Conservation (phyloP, 108 stramenopile species). For the Skeletonema grethae region DNA sequence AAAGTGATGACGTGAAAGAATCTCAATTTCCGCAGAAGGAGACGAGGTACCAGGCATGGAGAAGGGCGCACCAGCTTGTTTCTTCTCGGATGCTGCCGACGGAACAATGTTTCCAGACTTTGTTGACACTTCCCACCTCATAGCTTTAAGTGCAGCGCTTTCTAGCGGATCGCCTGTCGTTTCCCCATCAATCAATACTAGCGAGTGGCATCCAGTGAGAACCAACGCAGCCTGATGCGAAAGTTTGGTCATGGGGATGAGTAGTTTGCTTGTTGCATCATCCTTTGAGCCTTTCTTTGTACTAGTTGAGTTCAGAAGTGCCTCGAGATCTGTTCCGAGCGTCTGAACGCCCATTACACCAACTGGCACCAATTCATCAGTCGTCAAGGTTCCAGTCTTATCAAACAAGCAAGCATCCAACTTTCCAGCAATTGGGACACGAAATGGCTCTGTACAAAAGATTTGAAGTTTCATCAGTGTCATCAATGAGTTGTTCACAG, state of each 20-base stretch:
- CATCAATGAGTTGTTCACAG: slow-evolving; percentile 96
- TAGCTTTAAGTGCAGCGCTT: slow-evolving; percentile 79
- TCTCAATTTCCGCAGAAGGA: slow-evolving; percentile 62
- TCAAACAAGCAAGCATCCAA: slow-evolving; percentile 95
- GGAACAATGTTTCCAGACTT: slow-evolving; percentile 63
- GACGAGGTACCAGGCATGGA: slow-evolving; percentile 20
- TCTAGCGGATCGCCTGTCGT: slow-evolving; percentile 92
- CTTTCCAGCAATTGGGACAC: slow-evolving; percentile 96
- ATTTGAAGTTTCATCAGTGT: slow-evolving; percentile 96
- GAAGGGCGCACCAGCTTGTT: slow-evolving; percentile 56
- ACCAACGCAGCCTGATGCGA: slow-evolving; percentile 73
- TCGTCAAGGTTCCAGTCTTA: slow-evolving; percentile 98
- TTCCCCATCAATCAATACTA: slow-evolving; percentile 86
- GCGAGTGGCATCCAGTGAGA: slow-evolving; percentile 90
- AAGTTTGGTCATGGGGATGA: slow-evolving; percentile 81
- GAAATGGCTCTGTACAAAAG: slow-evolving; percentile 96
- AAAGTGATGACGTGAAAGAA: slow-evolving; percentile 94
- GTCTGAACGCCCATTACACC: slow-evolving; percentile 67
- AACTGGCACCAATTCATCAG: slow-evolving; percentile 96
- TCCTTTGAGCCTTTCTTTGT: slow-evolving; percentile 44
- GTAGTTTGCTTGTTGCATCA: slow-evolving; percentile 44
- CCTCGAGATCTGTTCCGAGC: slow-evolving; percentile 12
- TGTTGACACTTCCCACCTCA: slow-evolving; percentile 78
- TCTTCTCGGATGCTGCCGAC: slow-evolving; percentile 59
- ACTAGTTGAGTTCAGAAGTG: slow-evolving; percentile 10